Percentiles rank a stretch among this genome's conserved stretches.
phyloP scores from a whole-genome alignment of 164 flowering plant genomes.

The Annona cherimola region DNA sequence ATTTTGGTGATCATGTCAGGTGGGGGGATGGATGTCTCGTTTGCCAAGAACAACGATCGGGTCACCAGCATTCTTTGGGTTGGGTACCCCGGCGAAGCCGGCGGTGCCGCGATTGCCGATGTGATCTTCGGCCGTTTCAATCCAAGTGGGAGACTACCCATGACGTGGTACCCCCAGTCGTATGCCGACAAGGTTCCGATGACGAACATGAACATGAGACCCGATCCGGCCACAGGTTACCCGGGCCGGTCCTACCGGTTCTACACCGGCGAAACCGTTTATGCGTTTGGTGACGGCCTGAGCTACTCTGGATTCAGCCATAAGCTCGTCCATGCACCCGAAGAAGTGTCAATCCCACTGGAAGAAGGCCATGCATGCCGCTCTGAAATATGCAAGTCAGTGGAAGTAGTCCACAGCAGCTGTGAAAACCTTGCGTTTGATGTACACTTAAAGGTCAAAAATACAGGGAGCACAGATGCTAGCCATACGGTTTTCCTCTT shows the following conservation, averaged over 20 bases:
- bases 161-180: constrained; percentile 95
- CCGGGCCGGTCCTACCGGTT: constrained; percentile 90
- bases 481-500: constrained; percentile 75
- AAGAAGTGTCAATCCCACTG: constrained; percentile 48
- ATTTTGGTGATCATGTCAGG: constrained; percentile 85
- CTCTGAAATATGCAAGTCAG: constrained; percentile 51
- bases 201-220: constrained; percentile 98
- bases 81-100: constrained; percentile 98
- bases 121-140: constrained; percentile 67
- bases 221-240: constrained; percentile 71
- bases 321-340: constrained; percentile 57
- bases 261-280: constrained; percentile 74
- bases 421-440: constrained; percentile 57
- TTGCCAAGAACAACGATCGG: constrained; percentile 52
- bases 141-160: constrained; percentile 93
- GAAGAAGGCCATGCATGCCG: constrained; percentile 61
- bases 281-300: constrained; percentile 77
- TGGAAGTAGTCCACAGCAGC: constrained; percentile 33
- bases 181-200: constrained; percentile 78
- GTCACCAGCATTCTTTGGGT: constrained; percentile 90
- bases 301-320: constrained; percentile 65
- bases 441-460: constrained; percentile 58
- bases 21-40: constrained; percentile 74
- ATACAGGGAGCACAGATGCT: constrained; percentile 49
- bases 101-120: constrained; percentile 92